Percentiles rank a stretch among this genome's conserved stretches.
Conservation (phyloP, 2,329 filamentous ascomycete genomes). For the Mycosphaerelloides madeirae region DNA sequence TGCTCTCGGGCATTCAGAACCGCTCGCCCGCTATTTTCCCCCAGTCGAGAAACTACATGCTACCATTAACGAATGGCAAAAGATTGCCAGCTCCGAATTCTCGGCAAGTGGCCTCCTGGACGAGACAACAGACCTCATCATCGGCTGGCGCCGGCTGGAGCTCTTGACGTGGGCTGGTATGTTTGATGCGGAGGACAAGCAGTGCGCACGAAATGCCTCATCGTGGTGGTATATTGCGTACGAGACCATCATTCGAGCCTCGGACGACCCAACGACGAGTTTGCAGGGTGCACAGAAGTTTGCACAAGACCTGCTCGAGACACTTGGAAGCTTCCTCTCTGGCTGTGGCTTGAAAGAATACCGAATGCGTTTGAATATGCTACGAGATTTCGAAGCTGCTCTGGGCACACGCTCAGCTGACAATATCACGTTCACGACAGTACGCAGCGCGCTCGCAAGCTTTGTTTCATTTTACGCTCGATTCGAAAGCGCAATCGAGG, state of each 20-base stretch:
- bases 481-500: constrained; percentile 62
- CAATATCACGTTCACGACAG: constrained; percentile 43
- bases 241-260: constrained; percentile 70
- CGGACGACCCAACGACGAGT: constrained; percentile 33
- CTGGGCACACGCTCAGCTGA: constrained; percentile 55
- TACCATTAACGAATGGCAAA: constrained; percentile 90
- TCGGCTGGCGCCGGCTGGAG: constrained; percentile 86
- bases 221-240: constrained; percentile 98
- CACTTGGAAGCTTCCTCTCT: constrained; percentile 72
- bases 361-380: constrained; percentile 64
- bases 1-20: constrained; percentile 71
- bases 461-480: constrained; percentile 71
- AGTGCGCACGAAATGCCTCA: constrained; percentile 70
- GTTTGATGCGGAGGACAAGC: constrained; percentile 76
- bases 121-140: constrained; percentile 71
- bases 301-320: constrained; percentile 64
- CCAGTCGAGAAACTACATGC: constrained; percentile 83
- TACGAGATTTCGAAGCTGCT: constrained; percentile 59
- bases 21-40: constrained; percentile 78
- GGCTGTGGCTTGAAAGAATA: constrained; percentile 76
- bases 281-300: constrained; percentile 51
- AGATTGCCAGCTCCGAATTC: constrained; percentile 77
- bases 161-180: constrained; percentile 86
- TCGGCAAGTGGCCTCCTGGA: constrained; percentile 68
- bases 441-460: constrained; percentile 65